Conservation (phyloP, 2,329 filamentous ascomycete genomes). For the Ascochyta lentis region DNA sequence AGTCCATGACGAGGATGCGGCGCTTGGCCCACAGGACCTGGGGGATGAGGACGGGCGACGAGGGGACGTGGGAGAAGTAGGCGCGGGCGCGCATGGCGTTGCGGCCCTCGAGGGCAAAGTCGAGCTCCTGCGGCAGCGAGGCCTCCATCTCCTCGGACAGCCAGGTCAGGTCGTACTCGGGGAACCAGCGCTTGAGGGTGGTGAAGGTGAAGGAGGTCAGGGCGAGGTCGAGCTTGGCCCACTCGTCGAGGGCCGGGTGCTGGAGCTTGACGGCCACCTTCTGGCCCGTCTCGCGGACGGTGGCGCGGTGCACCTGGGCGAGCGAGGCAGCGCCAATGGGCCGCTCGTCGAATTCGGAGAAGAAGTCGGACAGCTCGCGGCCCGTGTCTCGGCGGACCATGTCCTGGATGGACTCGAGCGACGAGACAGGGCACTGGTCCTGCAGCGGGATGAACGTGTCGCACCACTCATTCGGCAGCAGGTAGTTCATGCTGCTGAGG, state of each 20-base stretch:
- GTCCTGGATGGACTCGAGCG: conserved; percentile 80
- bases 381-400: conserved; percentile 90
- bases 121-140: conserved; percentile 87
- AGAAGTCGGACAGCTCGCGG: conserved; percentile 77
- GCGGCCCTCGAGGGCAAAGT: conserved; percentile 83
- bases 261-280: conserved; percentile 96
- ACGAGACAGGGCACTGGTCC: conserved; percentile 93
- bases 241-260: conserved; percentile 87
- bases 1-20: conserved; percentile 94
- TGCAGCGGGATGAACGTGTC: conserved; percentile 95
- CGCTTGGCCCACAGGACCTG: conserved; percentile 88
- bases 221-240: conserved; percentile 85
- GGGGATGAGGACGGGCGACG: conserved; percentile 85
- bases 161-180: conserved; percentile 98
- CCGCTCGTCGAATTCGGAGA: conserved; percentile 78
- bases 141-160: conserved; percentile 90
- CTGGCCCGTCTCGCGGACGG: conserved; percentile 79
- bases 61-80: conserved; percentile 77
- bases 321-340: conserved; percentile 94
- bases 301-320: conserved; percentile 91
- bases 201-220: conserved; percentile 89
- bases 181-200: conserved; percentile 90
- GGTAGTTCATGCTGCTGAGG: conserved; percentile 93
- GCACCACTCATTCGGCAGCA: conserved; percentile 90
- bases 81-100: conserved; percentile 82